Base-by-base conservation (phyloP, 345 rosid species). In the Dimocarpus longan region DNA sequence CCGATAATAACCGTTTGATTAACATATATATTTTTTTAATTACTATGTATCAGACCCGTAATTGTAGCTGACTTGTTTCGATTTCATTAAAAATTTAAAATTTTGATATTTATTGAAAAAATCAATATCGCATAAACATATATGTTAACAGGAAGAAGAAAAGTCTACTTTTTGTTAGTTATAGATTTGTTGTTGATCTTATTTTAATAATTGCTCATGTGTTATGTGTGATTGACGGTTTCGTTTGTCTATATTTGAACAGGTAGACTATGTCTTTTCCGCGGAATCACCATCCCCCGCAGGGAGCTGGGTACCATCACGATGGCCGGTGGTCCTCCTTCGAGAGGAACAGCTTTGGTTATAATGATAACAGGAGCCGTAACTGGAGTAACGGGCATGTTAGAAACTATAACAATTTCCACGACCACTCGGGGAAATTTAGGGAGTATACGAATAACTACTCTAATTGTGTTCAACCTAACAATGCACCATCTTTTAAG, bases 251-350 rank as follows among this genome's bases (percentile, higher is more conserved):
- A 48, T 26, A 6, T 66, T 65, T 66, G 10, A 50, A 13, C 71
- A 50, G 78, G 28, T 37, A 80, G 13, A 78, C 10, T 46, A 92
- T 92, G 97, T 85, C 93, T 50, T 87, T 77, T 26, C 48, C 83
- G 2, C 84, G 86, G 80, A 87, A 84, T 83, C 82, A 86, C 68
- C 83, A 68, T 48, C 39, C 82, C 37, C 37, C 37, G 4, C 89
- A 87, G 56, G 93, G 92, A 15, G 88, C 83, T 24, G 68, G 80
- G 10, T 62, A 81, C 56, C 80, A 71, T 59, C 80, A 70, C 22
- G 86, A 85, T 76, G 84, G 88, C 24, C 78, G 82, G 22, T 80
- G 79, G 85, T 60, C 72, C 57, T 48, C 86, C 57, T 79, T 65
- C n/a, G 66, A 76, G 72, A 77, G 90, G 76, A 81, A 80, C 63